Conservation (phyloP, 1,284 basidiomycete species). For the Leccinum holopus region DNA sequence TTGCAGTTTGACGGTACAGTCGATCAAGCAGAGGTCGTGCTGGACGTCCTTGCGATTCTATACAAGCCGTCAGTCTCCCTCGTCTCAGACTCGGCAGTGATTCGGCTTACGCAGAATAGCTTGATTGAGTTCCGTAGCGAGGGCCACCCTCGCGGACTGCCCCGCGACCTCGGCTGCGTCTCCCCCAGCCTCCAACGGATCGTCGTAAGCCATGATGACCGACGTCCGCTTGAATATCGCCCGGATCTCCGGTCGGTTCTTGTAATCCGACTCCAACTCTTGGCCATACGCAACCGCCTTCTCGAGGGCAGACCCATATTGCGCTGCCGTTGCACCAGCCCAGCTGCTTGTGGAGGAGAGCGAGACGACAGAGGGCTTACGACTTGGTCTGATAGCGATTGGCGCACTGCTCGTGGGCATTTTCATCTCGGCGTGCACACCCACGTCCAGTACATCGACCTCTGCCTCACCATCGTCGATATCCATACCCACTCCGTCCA, state of each 20-base stretch:
- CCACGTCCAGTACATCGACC: slow-evolving; percentile 14
- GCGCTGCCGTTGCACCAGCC: slow-evolving; percentile 35
- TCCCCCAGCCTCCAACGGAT: slow-evolving; percentile 64
- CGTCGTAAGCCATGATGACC: slow-evolving; percentile 73
- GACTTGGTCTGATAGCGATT: slow-evolving; percentile 33
- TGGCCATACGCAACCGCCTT: slow-evolving; percentile 71
- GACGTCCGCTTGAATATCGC: slow-evolving; percentile 69
- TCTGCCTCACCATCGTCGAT: slow-evolving; percentile 45
- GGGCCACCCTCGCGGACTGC: slow-evolving; percentile 57
- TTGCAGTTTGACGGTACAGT: slow-evolving; percentile 69
- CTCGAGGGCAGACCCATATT: slow-evolving; percentile 58
- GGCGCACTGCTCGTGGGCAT: slow-evolving; percentile 27
- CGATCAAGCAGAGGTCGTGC: slow-evolving; percentile 70
- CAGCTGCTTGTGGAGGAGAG: slow-evolving; percentile 26
- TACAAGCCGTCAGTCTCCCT: slow-evolving; percentile 12
- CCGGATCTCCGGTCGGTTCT: slow-evolving; percentile 63
- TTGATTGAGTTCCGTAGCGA: slow-evolving; percentile 77
- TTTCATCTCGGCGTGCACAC: slow-evolving; percentile 23
- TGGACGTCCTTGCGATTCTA: slow-evolving; percentile 76
- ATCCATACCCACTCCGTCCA: slow-evolving; percentile 52
- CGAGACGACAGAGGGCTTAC: slow-evolving; percentile 29
- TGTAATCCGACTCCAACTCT: slow-evolving; percentile 64
- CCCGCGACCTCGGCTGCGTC: slow-evolving; percentile 65
- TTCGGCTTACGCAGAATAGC: slow-evolving; percentile 70
- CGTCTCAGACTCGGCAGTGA: neutral